These are phyloP conservation scores for Conringia planisiliqua DNA, from an alignment of 345 rosid genomes.

Conservation along the genomic window DNA sequence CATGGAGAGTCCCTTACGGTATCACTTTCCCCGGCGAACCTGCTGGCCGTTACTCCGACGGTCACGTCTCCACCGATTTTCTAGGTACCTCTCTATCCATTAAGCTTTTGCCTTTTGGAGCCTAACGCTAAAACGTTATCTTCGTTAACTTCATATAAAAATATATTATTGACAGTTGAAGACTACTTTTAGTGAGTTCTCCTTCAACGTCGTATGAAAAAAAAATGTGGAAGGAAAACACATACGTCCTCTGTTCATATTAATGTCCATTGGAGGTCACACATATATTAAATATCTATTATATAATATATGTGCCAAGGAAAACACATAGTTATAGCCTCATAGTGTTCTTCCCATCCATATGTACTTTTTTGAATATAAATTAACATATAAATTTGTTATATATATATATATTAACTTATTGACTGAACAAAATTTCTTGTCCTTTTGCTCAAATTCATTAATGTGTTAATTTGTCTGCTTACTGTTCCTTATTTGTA, in stretches of 20 bases:
- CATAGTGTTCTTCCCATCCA: neutral
- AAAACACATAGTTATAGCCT: neutral
- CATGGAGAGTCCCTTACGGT: slow-evolving; percentile 54
- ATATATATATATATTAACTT: neutral
- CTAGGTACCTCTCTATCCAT: slow-evolving; percentile 28
- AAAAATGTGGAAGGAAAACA: neutral
- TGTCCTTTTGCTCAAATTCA: neutral
- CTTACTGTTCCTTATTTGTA: neutral
- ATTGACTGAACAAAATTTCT: neutral
- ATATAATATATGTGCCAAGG: neutral
- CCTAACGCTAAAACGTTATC: neutral
- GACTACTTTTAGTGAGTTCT: neutral
- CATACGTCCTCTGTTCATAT: neutral
- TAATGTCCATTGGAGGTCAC: neutral
- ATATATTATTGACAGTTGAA: neutral
- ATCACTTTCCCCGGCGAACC: slow-evolving; percentile 50
- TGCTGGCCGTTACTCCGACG: slow-evolving; percentile 54
- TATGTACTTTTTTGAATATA: neutral
- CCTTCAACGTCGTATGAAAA: neutral
- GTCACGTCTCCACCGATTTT: slow-evolving; percentile 49
- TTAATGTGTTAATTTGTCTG: neutral
- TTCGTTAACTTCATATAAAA: neutral
- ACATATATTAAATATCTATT: too few relatives aligned
- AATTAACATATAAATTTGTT: neutral
- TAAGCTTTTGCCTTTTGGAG: neutral